Base-by-base conservation (phyloP, 441 rosid species). In the Biscutella laevigata region DNA sequence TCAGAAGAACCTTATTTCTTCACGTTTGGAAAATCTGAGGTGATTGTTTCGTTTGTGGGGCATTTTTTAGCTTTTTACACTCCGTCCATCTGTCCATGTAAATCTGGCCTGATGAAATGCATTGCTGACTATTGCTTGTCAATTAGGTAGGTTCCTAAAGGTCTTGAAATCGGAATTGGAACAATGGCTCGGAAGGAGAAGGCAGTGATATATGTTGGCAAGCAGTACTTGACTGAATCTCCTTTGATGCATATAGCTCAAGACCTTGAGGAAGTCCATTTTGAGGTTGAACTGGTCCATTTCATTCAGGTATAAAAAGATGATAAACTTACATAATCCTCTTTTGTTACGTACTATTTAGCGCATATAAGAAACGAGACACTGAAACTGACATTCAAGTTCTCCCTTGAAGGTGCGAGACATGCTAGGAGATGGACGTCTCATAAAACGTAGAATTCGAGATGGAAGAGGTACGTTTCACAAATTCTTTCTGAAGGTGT, bases 141-240 rank as follows among this genome's bases (percentile, higher is more conserved):
- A 57, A 62, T 72, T 27, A 14, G 68, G 64, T 65, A 94, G 99
- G 87, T 94, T 51, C 99, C 99, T 15, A 78, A 77, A 64, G 97
- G 99, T 64, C 96, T 94, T 71, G 97, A 94, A 73, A 83, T 89
- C 74, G 99, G 96, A 67, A 78, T 94, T 37, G 99, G 99, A 71
- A 73, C 95, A 22, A 89, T 94, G 99, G 38, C 92, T 35, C 79
- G 79, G 47, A 76, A 84, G 71, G 97, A 94, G 73, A 89, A 86
- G 75, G 96, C 97, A 16, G 68, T 88, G 44, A 81, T 89, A 53
- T 94, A 79, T 72, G 95, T 89, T 37, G 77, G 82, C 36, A 71
- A 64, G 60, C 78, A 77, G 69, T 84, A 94, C 70, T 53, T 94
- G 65, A 78, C 86, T 11, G 73, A 68, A 26, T 94, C 97, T 63